These are phyloP conservation scores for Starmera pachycereana DNA, from an alignment of 805 yeast genomes.

Conservation along the genomic window DNA sequence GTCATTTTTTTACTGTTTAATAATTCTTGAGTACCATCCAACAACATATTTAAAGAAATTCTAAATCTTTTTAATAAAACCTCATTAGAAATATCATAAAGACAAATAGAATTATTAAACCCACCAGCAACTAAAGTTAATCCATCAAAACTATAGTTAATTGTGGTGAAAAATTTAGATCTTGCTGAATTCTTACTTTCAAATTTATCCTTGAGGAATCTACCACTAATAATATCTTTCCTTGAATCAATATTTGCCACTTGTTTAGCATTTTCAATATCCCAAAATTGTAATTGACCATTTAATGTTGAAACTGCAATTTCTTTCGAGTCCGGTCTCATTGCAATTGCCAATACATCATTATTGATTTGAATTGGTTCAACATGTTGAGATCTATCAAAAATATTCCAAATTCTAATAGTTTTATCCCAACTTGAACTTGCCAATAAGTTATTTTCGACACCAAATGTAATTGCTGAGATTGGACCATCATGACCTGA, in stretches of 20 bases:
- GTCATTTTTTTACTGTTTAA: constrained; percentile 78
- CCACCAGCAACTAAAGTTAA: constrained; percentile 85
- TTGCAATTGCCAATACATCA: constrained; percentile 72
- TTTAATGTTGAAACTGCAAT: constrained; percentile 82
- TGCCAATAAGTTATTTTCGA: constrained; percentile 66
- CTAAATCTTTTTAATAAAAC: constrained; percentile 75
- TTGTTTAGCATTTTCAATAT: constrained; percentile 73
- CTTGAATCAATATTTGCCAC: constrained; percentile 76
- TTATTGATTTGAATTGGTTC: constrained; percentile 83
- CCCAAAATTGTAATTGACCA: constrained; percentile 80
- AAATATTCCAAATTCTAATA: constrained; percentile 85
- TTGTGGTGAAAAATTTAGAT: constrained; percentile 72
- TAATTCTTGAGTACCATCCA: constrained; percentile 77
- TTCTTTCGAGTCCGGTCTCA: constrained; percentile 91
- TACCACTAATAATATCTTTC: constrained; percentile 78
- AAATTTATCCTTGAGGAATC: constrained; percentile 76
- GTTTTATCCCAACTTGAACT: constrained; percentile 97
- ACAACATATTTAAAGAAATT: constrained; percentile 80
- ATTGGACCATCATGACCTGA: constrained; percentile 96
- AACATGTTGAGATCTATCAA: constrained; percentile 75
- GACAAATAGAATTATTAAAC: constrained; percentile 79
- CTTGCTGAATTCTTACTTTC: constrained; percentile 71
- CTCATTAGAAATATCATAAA: constrained; percentile 83
- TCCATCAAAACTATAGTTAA: constrained; percentile 87
- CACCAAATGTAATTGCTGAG: constrained; percentile 77